These are phyloP conservation scores for Allomyces macrogynus DNA, from an alignment of 192 early-diverging fungal species.

Conservation along the genomic window DNA sequence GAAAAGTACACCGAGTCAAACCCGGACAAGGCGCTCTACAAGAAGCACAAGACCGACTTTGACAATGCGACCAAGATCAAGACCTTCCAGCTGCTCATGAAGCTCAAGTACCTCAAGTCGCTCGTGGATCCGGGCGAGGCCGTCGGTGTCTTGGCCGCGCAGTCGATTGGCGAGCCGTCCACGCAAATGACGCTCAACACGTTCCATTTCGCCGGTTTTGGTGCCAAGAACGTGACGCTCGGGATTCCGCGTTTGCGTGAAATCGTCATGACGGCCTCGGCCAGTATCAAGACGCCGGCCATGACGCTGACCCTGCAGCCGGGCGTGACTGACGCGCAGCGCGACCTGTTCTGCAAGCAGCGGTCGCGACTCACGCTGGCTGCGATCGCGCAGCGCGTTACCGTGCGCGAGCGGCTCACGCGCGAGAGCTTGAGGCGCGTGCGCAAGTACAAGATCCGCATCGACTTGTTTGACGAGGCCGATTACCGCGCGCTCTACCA, in stretches of 20 bases:
- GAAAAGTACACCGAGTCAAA: constrained; percentile 23
- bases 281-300: constrained; percentile 69
- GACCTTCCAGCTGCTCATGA: constrained; percentile 74
- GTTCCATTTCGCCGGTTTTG: constrained; percentile 95
- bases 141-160: constrained; percentile 90
- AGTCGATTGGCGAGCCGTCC: constrained; percentile 95
- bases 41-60: constrained; percentile 36
- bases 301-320: constrained; percentile 69
- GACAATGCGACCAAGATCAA: constrained; percentile 31
- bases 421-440: constrained; percentile 28
- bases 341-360: constrained; percentile 41
- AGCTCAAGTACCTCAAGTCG: constrained; percentile 83
- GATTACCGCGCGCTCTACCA: constrained; percentile 62
- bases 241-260: constrained; percentile 99
- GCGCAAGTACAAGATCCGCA: constrained; percentile 57
- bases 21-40: constrained; percentile 14
- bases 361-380: constrained; percentile 54
- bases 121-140: constrained; percentile 94
- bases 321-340: constrained; percentile 41
- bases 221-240: constrained; percentile 96
- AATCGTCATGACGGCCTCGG: constrained; percentile 96
- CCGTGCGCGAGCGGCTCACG: constrained; percentile 54
- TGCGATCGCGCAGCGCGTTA: constrained; percentile 70
- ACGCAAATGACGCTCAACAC: constrained; percentile 99
- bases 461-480: constrained; percentile 65